Conservation (phyloP, 1,284 basidiomycete species). For the Chalciporus piperatoides region DNA sequence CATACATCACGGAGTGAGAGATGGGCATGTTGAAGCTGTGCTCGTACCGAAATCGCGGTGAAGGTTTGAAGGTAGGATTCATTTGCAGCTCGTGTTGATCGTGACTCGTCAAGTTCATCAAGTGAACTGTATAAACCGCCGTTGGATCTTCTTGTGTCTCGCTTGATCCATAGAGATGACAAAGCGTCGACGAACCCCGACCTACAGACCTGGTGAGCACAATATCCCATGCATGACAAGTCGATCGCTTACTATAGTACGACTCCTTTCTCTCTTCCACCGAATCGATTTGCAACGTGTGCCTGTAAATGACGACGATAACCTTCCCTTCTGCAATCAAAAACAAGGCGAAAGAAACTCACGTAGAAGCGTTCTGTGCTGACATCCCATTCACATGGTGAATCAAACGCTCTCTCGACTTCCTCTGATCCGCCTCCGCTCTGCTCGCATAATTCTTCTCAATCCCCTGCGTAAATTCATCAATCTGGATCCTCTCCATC, state of each 20-base stretch:
- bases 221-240: neutral
- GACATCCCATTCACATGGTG: conserved; percentile 23
- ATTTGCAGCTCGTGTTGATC: conserved; percentile 43
- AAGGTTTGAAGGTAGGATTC: conserved; percentile 37
- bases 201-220: neutral
- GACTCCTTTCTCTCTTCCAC: neutral
- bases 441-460: conserved; percentile 8
- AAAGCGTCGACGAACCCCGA: neutral
- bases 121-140: conserved; percentile 35
- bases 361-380: conserved; percentile 6
- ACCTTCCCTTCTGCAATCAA: too few species aligned
- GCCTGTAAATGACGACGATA: too few species aligned
- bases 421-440: conserved; percentile 16
- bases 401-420: conserved; percentile 26
- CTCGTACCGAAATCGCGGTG: conserved; percentile 29
- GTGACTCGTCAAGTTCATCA: conserved; percentile 38
- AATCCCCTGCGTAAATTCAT: conserved; percentile 13
- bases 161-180: conserved; percentile 4
- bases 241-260: conserved; percentile 4
- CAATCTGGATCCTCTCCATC: conserved; percentile 16
- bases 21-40: conserved; percentile 36
- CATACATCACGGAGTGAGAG: conserved; percentile 37
- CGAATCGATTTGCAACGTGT: too few species aligned
- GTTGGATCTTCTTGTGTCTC: conserved; percentile 24
- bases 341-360: conserved; percentile 6